phyloP scores from a whole-genome alignment of 805 yeast genomes.

The Yamadazyma olivae region DNA sequence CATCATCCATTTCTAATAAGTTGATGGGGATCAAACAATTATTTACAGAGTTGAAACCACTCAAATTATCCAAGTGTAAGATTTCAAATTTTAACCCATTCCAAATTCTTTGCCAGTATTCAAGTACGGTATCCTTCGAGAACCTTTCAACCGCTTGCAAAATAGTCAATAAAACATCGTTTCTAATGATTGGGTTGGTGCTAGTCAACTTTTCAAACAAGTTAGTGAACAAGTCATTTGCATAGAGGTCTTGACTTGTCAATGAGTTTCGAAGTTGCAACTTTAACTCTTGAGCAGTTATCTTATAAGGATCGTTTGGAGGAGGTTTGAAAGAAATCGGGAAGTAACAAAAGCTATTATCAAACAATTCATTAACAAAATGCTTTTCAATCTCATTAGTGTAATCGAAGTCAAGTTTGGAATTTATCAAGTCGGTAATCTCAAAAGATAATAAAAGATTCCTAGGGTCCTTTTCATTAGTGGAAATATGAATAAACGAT shows the following conservation, averaged over 20 bases:
- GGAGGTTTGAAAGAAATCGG: slow-evolving; percentile 96
- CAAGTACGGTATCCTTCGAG: slow-evolving; percentile 44
- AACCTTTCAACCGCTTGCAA: slow-evolving; percentile 53
- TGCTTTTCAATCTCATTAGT: slow-evolving; percentile 31
- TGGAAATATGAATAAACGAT: slow-evolving; percentile 64
- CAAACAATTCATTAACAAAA: slow-evolving; percentile 71
- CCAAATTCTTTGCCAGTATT: slow-evolving; percentile 77
- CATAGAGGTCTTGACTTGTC: slow-evolving; percentile 58
- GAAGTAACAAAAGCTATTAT: slow-evolving; percentile 88
- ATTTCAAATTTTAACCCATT: slow-evolving; percentile 85
- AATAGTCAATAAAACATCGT: slow-evolving; percentile 69
- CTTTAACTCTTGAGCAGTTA: slow-evolving; percentile 73
- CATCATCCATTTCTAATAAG: slow-evolving; percentile 22
- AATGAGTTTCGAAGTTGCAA: slow-evolving; percentile 57
- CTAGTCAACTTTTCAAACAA: slow-evolving; percentile 77
- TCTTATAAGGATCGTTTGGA: slow-evolving; percentile 79
- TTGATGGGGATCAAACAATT: slow-evolving; percentile 22
- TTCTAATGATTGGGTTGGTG: slow-evolving; percentile 67
- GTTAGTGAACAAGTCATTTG: slow-evolving; percentile 72
- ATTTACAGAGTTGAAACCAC: slow-evolving; percentile 21
- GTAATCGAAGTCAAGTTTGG: slow-evolving; percentile 27
- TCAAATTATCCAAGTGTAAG: slow-evolving; percentile 60
- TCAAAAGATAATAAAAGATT: slow-evolving; percentile 72
- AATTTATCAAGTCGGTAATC: slow-evolving; percentile 48
- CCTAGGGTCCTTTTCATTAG: slow-evolving; percentile 93